Percentiles rank a stretch among this genome's conserved stretches.
These are phyloP conservation scores for Acidomyces sp. DNA, from an alignment of 495 filamentous ascomycete species.

Conservation along the genomic window DNA sequence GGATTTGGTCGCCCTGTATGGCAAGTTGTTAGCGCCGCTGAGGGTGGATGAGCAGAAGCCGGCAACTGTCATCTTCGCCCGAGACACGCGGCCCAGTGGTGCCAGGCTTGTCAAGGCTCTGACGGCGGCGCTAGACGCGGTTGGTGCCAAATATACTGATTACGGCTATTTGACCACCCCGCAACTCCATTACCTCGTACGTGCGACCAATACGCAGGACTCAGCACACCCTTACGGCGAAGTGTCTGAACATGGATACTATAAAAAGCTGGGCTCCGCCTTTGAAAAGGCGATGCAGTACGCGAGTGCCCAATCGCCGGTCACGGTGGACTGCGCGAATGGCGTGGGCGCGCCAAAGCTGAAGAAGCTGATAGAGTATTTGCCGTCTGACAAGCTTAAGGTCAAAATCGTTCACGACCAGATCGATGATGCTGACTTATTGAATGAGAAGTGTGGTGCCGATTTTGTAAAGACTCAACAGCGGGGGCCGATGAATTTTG, in stretches of 20 bases:
- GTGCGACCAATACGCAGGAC: constrained; percentile 82
- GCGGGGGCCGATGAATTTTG: constrained; percentile 71
- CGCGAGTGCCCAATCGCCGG: constrained; percentile 51
- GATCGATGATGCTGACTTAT: constrained; percentile 68
- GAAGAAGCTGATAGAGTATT: constrained; percentile 68
- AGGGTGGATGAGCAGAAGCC: constrained; percentile 58
- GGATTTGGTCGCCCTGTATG: constrained; percentile 52
- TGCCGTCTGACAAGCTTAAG: constrained; percentile 53
- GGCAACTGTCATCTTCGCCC: constrained; percentile 74
- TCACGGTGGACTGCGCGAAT: constrained; percentile 93
- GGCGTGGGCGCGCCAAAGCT: constrained; percentile 93
- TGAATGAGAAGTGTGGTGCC: constrained; percentile 89
- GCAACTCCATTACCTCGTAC: constrained; percentile 90
- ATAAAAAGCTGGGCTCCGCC: constrained; percentile 72
- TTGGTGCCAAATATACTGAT: constrained; percentile 60
- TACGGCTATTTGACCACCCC: constrained; percentile 84
- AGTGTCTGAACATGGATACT: constrained; percentile 81
- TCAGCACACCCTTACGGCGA: constrained; percentile 75
- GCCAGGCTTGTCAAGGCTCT: constrained; percentile 67
- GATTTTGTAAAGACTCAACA: constrained; percentile 97
- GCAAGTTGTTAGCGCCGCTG: constrained; percentile 45
- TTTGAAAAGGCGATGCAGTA: constrained; percentile 67
- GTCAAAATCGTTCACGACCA: constrained; percentile 86
- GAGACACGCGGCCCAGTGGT: constrained; percentile 87
- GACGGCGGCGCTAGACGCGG: constrained; percentile 60